phyloP scores from a whole-genome alignment of 2,329 filamentous ascomycete species.

The Akanthomyces dipterigenus region DNA sequence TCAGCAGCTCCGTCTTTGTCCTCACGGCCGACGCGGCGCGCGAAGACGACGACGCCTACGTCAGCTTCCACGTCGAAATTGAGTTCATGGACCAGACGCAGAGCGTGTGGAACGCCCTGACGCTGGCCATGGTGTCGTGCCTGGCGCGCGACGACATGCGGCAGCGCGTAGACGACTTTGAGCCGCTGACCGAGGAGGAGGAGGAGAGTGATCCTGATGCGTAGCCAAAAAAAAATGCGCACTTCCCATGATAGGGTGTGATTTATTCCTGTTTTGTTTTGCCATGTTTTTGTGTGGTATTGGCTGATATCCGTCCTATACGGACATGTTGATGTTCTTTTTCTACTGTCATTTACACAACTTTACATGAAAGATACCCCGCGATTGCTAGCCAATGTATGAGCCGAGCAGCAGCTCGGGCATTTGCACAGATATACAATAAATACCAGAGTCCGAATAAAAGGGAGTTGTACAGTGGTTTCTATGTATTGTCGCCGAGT shows the following conservation, averaged over 20 bases:
- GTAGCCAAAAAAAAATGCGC: slow-evolving; percentile 16
- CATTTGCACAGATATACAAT: neutral
- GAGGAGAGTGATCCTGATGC: slow-evolving; percentile 34
- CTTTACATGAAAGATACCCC: neutral
- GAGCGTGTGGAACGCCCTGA: slow-evolving; percentile 39
- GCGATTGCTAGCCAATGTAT: neutral
- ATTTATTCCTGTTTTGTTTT: neutral
- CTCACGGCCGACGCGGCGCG: slow-evolving; percentile 34
- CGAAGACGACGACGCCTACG: slow-evolving; percentile 26
- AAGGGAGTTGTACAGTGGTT: neutral
- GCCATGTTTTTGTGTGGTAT: neutral
- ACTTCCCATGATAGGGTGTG: neutral
- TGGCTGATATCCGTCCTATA: neutral
- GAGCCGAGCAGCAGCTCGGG: neutral
- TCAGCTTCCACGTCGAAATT: slow-evolving; percentile 37
- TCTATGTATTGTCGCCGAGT: slow-evolving; percentile 1
- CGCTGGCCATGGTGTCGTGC: slow-evolving; percentile 33
- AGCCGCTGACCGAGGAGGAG: slow-evolving; percentile 18
- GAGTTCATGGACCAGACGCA: slow-evolving; percentile 33
- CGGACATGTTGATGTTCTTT: neutral
- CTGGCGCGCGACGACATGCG: slow-evolving; percentile 34
- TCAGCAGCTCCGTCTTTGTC: slow-evolving; percentile 32
- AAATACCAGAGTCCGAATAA: neutral
- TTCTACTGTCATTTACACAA: neutral
- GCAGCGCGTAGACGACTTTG: slow-evolving; percentile 28